Conservation (phyloP, 805 yeast genomes). For the Lipomyces chichibuensis region DNA sequence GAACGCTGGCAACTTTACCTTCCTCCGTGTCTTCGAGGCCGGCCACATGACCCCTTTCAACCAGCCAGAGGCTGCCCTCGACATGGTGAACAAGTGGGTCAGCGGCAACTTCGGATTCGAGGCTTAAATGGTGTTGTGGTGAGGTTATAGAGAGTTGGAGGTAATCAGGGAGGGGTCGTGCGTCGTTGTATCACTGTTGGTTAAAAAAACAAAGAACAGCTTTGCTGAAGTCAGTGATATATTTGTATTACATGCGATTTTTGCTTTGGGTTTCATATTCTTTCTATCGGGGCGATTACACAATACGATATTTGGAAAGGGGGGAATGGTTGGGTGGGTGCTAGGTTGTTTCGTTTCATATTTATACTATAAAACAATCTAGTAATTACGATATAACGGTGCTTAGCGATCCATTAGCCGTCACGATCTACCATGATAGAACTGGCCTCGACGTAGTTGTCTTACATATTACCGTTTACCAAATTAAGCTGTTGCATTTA, state of each 20-base stretch:
- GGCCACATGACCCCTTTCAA: slow-evolving; percentile 97
- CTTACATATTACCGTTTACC: no score
- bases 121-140: slow-evolving; percentile 1
- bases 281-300: not conserved
- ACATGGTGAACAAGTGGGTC: slow-evolving; percentile 86
- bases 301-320: not conserved
- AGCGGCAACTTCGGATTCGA: slow-evolving; percentile 55
- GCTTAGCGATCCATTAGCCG: not conserved
- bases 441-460: no score
- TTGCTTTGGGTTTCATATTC: not conserved
- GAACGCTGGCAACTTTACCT: slow-evolving; percentile 72
- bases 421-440: not conserved
- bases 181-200: not conserved
- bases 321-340: not conserved
- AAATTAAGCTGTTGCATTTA: no score
- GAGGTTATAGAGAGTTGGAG: not conserved
- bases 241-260: no score
- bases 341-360: no score
- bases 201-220: no score
- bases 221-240: no score
- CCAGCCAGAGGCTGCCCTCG: slow-evolving; percentile 76
- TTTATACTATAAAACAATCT: not conserved
- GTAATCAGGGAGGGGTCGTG: not conserved
- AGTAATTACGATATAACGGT: not conserved
- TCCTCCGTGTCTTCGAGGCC: slow-evolving; percentile 81